Base-by-base conservation (phyloP, 2,329 filamentous ascomycete genomes). In the Camptophora hylomeconis region DNA sequence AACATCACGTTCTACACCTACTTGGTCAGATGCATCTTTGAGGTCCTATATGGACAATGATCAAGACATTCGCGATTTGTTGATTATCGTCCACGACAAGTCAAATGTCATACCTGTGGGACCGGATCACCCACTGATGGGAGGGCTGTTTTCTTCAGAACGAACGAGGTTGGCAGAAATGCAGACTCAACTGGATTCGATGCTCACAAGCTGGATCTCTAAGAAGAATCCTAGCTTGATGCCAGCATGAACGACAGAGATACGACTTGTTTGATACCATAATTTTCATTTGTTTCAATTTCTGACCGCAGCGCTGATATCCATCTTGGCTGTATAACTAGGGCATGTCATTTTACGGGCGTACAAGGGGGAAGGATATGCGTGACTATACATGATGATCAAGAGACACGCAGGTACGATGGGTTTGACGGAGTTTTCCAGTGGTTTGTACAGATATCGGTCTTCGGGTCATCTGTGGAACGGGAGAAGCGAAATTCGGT, bases 11-110 rank as follows among this genome's bases (percentile, higher is more conserved):
- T 61, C 63, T 10, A 66, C 68, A 12, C 67, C 75, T 15, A 71
- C 74, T 0, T 98, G 89, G 89, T 87, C 83, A 38, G 87, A 95
- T 52, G 67, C 74, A 32, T 81, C 75, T 44, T 68, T 98, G 16
- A 74, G 83, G 35, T 77, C 80, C 9, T 98, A 94, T 56, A 79
- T 95, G 46, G 87, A 95, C 42, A 83, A 89, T 42, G 75, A 82
- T 36, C 75, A 76, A 18, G 83, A 93, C 39, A 83, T 98, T 42
- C 73, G 82, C 28, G 87, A 98, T 50, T 69, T 95, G 50, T 67
- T 95, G 28, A 69, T 86, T 20, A 80, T 98, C 36, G 83, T 98
- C 16, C 86, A 93, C 49, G 86, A 95, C 56, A 93, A 86, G 52
- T 80, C 75, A 9, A 80, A 86, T 35, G 75, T 92, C 10, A 69